Evolutionary conservation across 1,284 basidiomycete genomes (phyloP).

Genomic region (Leccinum griseonigrum): DNA sequence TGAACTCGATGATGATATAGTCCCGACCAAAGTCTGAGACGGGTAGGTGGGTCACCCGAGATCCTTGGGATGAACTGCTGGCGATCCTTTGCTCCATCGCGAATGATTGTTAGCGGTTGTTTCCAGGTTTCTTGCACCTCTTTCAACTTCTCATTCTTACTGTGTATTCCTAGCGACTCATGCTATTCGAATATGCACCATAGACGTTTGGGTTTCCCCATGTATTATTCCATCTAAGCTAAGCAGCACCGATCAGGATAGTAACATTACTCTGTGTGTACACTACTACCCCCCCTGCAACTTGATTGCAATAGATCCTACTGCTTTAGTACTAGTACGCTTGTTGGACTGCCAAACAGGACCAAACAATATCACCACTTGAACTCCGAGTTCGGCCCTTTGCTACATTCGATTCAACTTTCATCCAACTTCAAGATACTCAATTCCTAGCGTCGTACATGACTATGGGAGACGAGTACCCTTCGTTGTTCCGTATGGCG

Average conservation of each 20-base stretch:
- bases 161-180: slow-evolving; percentile 17
- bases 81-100: slow-evolving; percentile 32
- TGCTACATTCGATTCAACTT: neutral
- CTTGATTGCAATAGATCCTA: neutral
- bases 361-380: slow-evolving; percentile 16
- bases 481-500: slow-evolving; percentile 76
- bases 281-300: neutral
- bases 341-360: slow-evolving; percentile 20
- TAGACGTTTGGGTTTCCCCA: neutral
- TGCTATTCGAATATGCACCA: neutral
- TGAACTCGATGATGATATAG: slow-evolving; percentile 22
- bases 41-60: slow-evolving; percentile 13
- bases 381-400: neutral
- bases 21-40: slow-evolving; percentile 12
- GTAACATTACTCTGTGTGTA: neutral
- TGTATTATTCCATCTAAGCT: neutral
- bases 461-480: slow-evolving; percentile 71
- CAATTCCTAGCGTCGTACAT: slow-evolving; percentile 1
- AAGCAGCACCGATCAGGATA: neutral
- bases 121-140: slow-evolving; percentile 44
- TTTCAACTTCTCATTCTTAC: slow-evolving; percentile 23
- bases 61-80: slow-evolving; percentile 35
- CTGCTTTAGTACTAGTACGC: neutral
- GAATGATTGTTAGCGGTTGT: slow-evolving; percentile 35
- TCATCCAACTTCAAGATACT: slow-evolving; percentile 1